Base-by-base conservation (phyloP, 2,329 filamentous ascomycete species). In the Sporothrix sp. region DNA sequence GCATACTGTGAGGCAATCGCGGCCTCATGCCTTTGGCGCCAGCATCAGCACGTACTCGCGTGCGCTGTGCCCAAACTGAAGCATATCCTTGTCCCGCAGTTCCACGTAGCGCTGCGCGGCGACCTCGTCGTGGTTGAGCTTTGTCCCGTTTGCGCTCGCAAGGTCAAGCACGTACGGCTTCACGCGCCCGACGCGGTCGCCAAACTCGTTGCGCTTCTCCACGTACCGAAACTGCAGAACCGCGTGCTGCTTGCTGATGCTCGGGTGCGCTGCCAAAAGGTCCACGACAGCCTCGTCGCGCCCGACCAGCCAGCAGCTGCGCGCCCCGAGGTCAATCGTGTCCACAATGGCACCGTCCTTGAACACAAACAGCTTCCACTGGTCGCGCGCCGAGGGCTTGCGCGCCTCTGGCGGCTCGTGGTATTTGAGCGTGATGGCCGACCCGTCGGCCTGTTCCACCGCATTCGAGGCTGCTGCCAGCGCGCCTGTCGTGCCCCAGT, bases 21-120 rank as follows among this genome's bases (percentile, higher is more conserved):
- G 4, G 9, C 5, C 33, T 62, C 23, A 76, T 40, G 69, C 65
- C 45, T 67, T 68, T 3, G 75, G 74, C 32, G 78, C 75, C 52
- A 96, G 75, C 87, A 97, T 93, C 53, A 97, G 66, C n/a, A 98
- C 88, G 66, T 97, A 98, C 68, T 98, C 93, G 60, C 89, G 79
- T 53, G 86, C 85, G 63, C 88, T 95, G 53, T 85, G 76, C 9
- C 90, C 93, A 68, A 98, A 94, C 62, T 81, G 81, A 52, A 98
- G 66, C 63, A 98, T 81, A 66, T 98, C 93, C 68, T 89, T 90
- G 64, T 93, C 84, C 63, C 83, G 78, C 51, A 97, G 68, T 67
- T 98, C 91, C 48, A 95, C 71, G 65, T 89, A 98, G 55, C 89
- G 76, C 61, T 85, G 85, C 13, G 78, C 74, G 2, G 87, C 85